Percentiles rank a stretch among this genome's conserved stretches.
phyloP scores from a whole-genome alignment of 2,329 filamentous ascomycete species.

The Trichoderma semiorbis region DNA sequence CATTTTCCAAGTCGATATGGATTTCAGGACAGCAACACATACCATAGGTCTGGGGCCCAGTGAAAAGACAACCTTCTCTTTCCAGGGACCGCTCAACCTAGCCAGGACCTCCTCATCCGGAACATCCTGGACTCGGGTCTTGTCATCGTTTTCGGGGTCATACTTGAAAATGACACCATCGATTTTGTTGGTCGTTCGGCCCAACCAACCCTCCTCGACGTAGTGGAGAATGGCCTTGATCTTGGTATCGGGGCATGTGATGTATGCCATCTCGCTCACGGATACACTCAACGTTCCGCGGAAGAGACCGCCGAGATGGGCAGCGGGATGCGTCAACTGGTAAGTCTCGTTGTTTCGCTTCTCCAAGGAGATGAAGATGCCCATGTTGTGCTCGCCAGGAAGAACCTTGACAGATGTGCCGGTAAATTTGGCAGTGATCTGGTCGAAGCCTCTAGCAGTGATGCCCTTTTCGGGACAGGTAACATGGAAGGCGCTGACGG shows the following conservation, averaged over 20 bases:
- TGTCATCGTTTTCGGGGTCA: constrained; percentile 80
- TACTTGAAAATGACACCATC: constrained; percentile 89
- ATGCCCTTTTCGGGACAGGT: constrained; percentile 90
- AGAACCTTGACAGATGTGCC: constrained; percentile 90
- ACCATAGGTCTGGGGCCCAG: constrained; percentile 60
- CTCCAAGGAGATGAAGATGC: constrained; percentile 88
- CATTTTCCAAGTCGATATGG: not conserved
- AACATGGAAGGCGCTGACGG: constrained; percentile 92
- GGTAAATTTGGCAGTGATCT: constrained; percentile 96
- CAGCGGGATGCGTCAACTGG: constrained; percentile 90
- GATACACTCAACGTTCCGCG: constrained; percentile 85
- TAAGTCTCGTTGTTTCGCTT: constrained; percentile 84
- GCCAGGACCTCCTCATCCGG: constrained; percentile 79
- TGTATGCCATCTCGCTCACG: constrained; percentile 83
- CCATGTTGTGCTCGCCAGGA: constrained; percentile 88
- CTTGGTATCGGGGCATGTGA: constrained; percentile 85
- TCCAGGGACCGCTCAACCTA: constrained; percentile 82
- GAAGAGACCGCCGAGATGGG: constrained; percentile 83
- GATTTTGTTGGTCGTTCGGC: constrained; percentile 85
- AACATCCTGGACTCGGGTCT: constrained; percentile 77
- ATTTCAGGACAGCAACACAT: constrained; percentile 34
- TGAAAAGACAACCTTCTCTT: constrained; percentile 62
- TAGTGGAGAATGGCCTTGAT: constrained; percentile 93
- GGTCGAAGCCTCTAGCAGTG: constrained; percentile 85
- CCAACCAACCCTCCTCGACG: constrained; percentile 90